Evolutionary conservation across 441 rosid species (phyloP).

Genomic region (Syzygium syzygioides): DNA sequence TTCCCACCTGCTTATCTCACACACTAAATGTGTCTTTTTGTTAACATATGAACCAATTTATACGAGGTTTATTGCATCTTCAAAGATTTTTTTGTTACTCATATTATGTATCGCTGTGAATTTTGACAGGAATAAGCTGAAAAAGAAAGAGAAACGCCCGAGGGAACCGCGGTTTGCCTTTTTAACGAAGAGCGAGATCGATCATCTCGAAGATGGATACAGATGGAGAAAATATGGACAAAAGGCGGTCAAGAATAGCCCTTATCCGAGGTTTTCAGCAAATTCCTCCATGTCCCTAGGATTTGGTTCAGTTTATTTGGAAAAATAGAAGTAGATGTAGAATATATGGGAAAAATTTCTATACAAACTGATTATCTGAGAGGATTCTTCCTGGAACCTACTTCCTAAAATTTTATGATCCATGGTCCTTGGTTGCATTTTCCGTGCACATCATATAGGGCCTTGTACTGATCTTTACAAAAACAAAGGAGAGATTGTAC

Average conservation of each 20-base stretch:
- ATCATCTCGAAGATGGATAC: constrained; percentile 95
- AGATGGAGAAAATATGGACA: constrained; percentile 98
- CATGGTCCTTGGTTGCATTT: background rate
- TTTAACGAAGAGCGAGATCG: constrained; percentile 88
- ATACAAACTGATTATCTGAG: background rate
- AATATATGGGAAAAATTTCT: background rate
- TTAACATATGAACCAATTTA: background rate
- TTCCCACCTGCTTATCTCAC: background rate
- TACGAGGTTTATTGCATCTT: background rate
- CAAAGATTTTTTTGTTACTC: background rate
- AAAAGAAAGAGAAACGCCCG: constrained; percentile 58
- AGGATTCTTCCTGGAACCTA: background rate
- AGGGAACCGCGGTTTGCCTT: constrained; percentile 79
- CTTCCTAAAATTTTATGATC: background rate
- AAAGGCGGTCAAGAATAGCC: constrained; percentile 94
- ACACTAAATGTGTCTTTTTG: background rate
- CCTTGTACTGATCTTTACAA: background rate
- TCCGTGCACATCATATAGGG: background rate
- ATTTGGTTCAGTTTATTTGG: background rate
- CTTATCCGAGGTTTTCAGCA: constrained; percentile 76
- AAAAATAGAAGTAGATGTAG: background rate
- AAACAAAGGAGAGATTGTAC: background rate
- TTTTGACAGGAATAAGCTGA: constrained; percentile 3
- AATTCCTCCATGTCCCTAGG: background rate
- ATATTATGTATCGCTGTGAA: background rate